Evolutionary conservation across 2,329 filamentous ascomycete species (phyloP), one percentile per base, ranked within the genome.

Genomic region (Ophiostoma quercus): DNA sequence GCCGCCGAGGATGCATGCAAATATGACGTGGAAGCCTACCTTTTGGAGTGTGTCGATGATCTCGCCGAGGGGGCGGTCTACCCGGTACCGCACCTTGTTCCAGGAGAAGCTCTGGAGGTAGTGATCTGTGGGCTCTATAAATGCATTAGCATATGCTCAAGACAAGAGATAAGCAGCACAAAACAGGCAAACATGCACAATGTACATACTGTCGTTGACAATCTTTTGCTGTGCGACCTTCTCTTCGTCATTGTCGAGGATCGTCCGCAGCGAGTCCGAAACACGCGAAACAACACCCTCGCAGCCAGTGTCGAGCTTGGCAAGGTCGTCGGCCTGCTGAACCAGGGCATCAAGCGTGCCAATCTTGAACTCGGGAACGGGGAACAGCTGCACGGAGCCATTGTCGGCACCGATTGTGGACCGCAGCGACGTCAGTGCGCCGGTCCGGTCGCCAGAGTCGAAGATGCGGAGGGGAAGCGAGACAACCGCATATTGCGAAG

Each of bases 81-180:
- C 90, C 76, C 95, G 89, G 80, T 98, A 99, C 79, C 97, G 95
- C 80, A 96, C 92, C 80, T 95, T 97, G 82, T 98, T 98, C 95
- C 95, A 99, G 74, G 88, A 86, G 80, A 98, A 99, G 69, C 86
- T 89, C 77, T 89, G 88, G 65, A 99, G 83, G 78, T 98, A 99
- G 78, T 94, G 90, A 76, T 97, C 94, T 72, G 94, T 93, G n/a
- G 95, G 94, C 80, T 96, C 94, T 98, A 72, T 39, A 37, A 25
- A 25, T 7, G 68, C 25, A 60, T 68, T 43, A 72, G 70, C 43
- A n/a, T 16, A 9, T 7, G 25, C 2, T 14, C 37, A 43, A 43
- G 41, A 16, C 11, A 16, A 12, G 37, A 11, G 16, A 65, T 22
- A 19, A 41, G 62, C 19, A 32, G 16, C 22, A 2, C 16, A 19